Evolutionary conservation across 2,329 filamentous ascomycete genomes (phyloP).

Genomic region (Clarireedia monteithiana): DNA sequence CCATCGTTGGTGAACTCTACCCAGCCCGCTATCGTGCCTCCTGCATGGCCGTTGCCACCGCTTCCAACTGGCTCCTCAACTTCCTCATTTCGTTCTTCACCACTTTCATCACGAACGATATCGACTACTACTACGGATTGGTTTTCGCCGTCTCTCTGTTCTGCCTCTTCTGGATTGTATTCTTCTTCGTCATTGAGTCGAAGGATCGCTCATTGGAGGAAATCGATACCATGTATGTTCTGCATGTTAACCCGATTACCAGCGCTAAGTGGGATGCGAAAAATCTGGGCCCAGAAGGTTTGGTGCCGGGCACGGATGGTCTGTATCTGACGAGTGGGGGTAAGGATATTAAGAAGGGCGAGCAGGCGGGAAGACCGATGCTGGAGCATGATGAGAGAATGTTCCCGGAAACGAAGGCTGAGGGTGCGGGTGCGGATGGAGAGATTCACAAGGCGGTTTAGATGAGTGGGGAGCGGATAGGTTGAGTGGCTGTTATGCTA

Average conservation of each 20-base stretch:
- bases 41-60: constrained; percentile 52
- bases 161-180: constrained; percentile 57
- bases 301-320: constrained; percentile 11
- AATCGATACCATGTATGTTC: constrained; percentile 69
- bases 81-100: constrained; percentile 71
- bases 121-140: constrained; percentile 58
- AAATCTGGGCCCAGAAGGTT: constrained; percentile 14
- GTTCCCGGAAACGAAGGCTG: constrained; percentile 10
- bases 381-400: constrained; percentile 17
- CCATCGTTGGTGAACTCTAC: constrained; percentile 57
- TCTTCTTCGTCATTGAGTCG: constrained; percentile 70
- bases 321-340: constrained; percentile 13
- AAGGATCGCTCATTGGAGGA: constrained; percentile 69
- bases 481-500: too few species aligned
- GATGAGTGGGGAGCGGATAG: too few species aligned
- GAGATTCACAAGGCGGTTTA: too few species aligned
- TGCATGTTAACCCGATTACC: constrained; percentile 37
- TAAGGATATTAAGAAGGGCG: constrained; percentile 16
- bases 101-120: constrained; percentile 63
- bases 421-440: neutral
- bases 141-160: constrained; percentile 67
- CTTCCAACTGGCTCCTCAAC: constrained; percentile 62
- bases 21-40: constrained; percentile 53
- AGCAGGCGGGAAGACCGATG: constrained; percentile 10
- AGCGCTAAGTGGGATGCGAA: constrained; percentile 25